Evolutionary conservation across 2,329 filamentous ascomycete species (phyloP), one percentile per base, ranked within the genome.

Genomic region (Mariannaea sp.): DNA sequence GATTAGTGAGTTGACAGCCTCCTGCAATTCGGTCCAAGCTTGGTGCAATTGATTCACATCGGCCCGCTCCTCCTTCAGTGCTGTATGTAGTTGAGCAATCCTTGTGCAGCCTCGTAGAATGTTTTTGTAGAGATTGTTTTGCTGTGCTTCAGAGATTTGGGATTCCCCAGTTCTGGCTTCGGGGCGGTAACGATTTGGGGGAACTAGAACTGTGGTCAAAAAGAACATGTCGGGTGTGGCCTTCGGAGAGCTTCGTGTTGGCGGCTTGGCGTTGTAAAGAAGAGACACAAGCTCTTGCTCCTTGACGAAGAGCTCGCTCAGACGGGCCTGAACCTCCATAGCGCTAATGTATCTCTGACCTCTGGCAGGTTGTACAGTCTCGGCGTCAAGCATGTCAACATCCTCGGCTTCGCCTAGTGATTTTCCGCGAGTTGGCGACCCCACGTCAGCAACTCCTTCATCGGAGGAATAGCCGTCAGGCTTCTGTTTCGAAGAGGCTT

Each of bases 151-250:
- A 20, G 91, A 84, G 59, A 97, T 89, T 49, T 92, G 86, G 36
- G 88, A 86, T 29, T 88, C 84, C 38, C 91, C 90, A 24, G 90
- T 92, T 55, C 85, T 83, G 8, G 92, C 90, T 70, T 95, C 91
- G 10, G 94, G 92, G 33, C 94, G 86, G 71, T 88, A 99, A 64
- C 87, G 88, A 70, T 96, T 99, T 2, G 94, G 94, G 2, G 95
- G 92, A 0, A 99, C 91, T 12, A 97, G 78, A 46, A 99, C 77
- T 29, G 86, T 87, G 51, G 89, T 86, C 51, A 97, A 79, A 74
- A 99, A 99, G 75, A 99, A 97, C 86, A 97, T 96, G 61, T 96
- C 89, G 1, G 90, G 84, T 2, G 78, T 85, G n/a, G 91, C 77
- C 14, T 76, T 76, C 6, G 74, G 73, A 30, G 78, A 74, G 50